Evolutionary conservation across 2,329 filamentous ascomycete species (phyloP), one percentile per base, ranked within the genome.

Genomic region (Colletotrichum agaves): DNA sequence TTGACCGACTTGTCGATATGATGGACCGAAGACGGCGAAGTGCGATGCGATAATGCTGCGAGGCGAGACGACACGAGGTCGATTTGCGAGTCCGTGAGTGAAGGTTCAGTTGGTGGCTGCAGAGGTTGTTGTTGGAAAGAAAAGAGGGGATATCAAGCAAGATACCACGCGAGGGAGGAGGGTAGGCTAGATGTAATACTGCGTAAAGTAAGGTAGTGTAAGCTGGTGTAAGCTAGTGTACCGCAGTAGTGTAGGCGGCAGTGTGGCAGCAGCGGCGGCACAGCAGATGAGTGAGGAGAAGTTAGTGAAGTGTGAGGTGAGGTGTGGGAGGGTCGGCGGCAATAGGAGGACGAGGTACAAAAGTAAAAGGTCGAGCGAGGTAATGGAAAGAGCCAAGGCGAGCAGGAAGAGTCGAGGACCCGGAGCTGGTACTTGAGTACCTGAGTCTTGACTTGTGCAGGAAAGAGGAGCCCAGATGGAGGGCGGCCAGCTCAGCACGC

Each of bases 111-210:
- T 55, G 64, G 53, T 61, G 62, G 66, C 27, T 62, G 66, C 61
- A 60, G 41, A 57, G 61, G 43, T 37, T 11, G 35, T 37, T 37
- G 35, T 49, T 43, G 49, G 56, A 69, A 67, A 66, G 66, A 67
- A 69, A 67, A 69, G 66, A 69, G 66, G 63, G 62, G 66, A 69
- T 69, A 69, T 58, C 62, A 62, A 52, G 66, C 63, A 47, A 49
- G 56, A 62, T 57, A 57, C 33, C 57, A 62, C 63, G 63, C 63
- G 66, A 69, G 66, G 66, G 63, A 62, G 61, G 63, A 69, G 66
- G 63, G 66, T 65, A 65, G 55, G 47, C 23, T 17, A 68, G 61
- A 68, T 68, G 65, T 67, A 67, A 62, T 68, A 46, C 43, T 46
- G 43, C 43, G 43, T 17, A 5, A 17, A n/a, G 15, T 17, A 44